Evolutionary conservation across 164 flowering plant species (phyloP).

Genomic region (Chimonanthus salicifolius): DNA sequence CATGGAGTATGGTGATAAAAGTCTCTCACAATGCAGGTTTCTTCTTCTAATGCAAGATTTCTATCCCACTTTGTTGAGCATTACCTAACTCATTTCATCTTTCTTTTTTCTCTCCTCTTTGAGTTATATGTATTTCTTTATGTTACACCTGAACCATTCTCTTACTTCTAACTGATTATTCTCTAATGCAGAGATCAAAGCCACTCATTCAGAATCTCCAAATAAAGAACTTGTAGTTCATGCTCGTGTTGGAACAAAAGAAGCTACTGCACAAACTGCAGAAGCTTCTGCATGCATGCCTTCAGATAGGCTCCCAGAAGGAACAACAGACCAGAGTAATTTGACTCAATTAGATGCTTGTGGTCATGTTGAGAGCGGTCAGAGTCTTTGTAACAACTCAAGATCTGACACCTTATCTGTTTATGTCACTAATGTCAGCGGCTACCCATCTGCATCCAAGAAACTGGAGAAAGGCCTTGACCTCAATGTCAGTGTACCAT

Average conservation of each 20-base stretch:
- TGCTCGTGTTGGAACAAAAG: slow-evolving; percentile 12
- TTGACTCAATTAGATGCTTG: slow-evolving; percentile 7
- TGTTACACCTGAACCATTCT: too few relatives aligned
- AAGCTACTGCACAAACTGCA: slow-evolving; percentile 25
- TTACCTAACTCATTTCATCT: not conserved
- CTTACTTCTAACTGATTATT: not conserved
- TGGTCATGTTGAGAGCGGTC: slow-evolving; percentile 8
- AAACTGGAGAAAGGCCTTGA: slow-evolving; percentile 17
- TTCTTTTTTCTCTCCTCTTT: not conserved
- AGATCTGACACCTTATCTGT: slow-evolving; percentile 3
- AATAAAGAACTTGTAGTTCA: slow-evolving; percentile 5
- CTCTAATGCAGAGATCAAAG: slow-evolving; percentile 5
- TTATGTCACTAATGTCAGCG: slow-evolving; percentile 12
- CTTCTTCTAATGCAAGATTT: not conserved
- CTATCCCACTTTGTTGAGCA: not conserved
- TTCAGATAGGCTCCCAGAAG: slow-evolving; percentile 15
- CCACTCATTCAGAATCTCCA: not conserved
- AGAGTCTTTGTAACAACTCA: slow-evolving; percentile 6
- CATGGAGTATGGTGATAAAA: not conserved
- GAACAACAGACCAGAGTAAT: slow-evolving; percentile 10
- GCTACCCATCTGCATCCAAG: not conserved
- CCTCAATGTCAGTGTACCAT: slow-evolving; percentile 14
- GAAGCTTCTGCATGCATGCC: slow-evolving; percentile 13
- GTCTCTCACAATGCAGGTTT: not conserved
- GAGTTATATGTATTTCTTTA: not conserved